A percentile compares a stretch with the other conserved stretches of the same genome.
phyloP scores from a whole-genome alignment of 352 stramenopile species.

The Peronospora farinosa region DNA sequence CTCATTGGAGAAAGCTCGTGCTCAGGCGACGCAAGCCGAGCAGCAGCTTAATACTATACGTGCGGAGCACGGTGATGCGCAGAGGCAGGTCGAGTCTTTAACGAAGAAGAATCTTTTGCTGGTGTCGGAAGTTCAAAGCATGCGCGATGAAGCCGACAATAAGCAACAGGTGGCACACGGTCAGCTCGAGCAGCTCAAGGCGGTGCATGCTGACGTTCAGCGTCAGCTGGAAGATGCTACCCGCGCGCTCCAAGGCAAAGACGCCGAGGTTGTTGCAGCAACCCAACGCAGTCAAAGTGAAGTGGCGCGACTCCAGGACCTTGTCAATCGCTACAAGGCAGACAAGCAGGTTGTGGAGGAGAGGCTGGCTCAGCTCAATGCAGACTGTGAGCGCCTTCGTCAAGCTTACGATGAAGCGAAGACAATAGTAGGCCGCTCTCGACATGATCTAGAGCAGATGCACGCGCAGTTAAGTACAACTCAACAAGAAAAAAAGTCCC shows the following conservation, averaged over 20 bases:
- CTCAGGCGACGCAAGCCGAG: slow-evolving; percentile 37
- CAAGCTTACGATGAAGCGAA: slow-evolving; percentile 21
- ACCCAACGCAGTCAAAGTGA: slow-evolving; percentile 32
- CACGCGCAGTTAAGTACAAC: slow-evolving; percentile 31
- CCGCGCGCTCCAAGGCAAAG: slow-evolving; percentile 30
- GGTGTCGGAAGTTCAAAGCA: slow-evolving; percentile 41
- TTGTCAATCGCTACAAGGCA: slow-evolving; percentile 25
- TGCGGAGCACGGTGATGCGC: slow-evolving; percentile 29
- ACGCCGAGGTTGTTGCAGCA: slow-evolving; percentile 29
- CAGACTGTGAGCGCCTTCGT: slow-evolving; percentile 23
- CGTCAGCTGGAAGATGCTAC: slow-evolving; percentile 29
- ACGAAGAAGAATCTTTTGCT: slow-evolving; percentile 59
- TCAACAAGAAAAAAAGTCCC: slow-evolving; percentile 37
- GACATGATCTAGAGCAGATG: slow-evolving; percentile 28
- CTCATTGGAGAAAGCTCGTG: slow-evolving; percentile 39
- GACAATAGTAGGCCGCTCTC: slow-evolving; percentile 14
- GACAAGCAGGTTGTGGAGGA: slow-evolving; percentile 24
- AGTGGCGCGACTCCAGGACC: slow-evolving; percentile 23
- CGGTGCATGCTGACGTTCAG: slow-evolving; percentile 28
- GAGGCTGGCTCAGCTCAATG: slow-evolving; percentile 25
- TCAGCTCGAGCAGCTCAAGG: slow-evolving; percentile 39
- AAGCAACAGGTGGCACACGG: slow-evolving; percentile 28
- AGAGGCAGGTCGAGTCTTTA: slow-evolving; percentile 51
- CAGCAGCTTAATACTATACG: slow-evolving; percentile 36
- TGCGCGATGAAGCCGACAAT: slow-evolving; percentile 44